Base-by-base conservation (phyloP, 225 moss, liverwort and hornwort species). In the Bryoerythrophyllum caledonicum region DNA sequence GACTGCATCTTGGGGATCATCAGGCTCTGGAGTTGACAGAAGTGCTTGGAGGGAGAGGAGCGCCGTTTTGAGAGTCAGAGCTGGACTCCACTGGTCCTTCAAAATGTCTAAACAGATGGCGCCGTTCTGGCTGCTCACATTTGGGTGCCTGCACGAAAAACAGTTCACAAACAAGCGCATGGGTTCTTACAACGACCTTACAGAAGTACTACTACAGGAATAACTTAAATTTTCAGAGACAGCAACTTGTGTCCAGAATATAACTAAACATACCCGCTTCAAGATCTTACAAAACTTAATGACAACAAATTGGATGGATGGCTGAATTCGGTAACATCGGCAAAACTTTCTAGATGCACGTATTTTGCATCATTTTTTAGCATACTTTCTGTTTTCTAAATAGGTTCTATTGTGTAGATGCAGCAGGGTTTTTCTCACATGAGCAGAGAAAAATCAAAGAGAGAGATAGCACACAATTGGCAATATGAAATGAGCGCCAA, bases 21-120 rank as follows among this genome's bases (percentile, higher is more conserved):
- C 95, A 46, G 95, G 97, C 85, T 91, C 90, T 26, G 97, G 97
- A 25, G 93, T 99, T 65, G 97, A 95, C 44, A 99, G 78, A 69
- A 99, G 89, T 10, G 93, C 97, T 86, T 99, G 95, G 16, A 99
- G 91, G 28, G 97, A 99, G 38, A 95, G 93, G 64, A 99, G 82
- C 52, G 95, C 97, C 24, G 97, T 95, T 71, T 99, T 99, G 61
- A 99, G 79, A 40, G 95, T 99, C 62, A 95, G 81, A 71, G 97
- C 97, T 54, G 97, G 97, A 82, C 97, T 99, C 97, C 95, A 99
- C 69, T 99, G 97, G 78, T 99, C 97, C 79, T 99, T 99, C 76
- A 95, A 72, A 72, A 99, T 99, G 64, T 99, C 97, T 78, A 99
- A 79, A 84, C 95, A 99, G 37, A 99, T 99, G 38, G 97, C 97